phyloP scores from a whole-genome alignment of 2,329 filamentous ascomycete species.

The Keithomyces neogunnii region DNA sequence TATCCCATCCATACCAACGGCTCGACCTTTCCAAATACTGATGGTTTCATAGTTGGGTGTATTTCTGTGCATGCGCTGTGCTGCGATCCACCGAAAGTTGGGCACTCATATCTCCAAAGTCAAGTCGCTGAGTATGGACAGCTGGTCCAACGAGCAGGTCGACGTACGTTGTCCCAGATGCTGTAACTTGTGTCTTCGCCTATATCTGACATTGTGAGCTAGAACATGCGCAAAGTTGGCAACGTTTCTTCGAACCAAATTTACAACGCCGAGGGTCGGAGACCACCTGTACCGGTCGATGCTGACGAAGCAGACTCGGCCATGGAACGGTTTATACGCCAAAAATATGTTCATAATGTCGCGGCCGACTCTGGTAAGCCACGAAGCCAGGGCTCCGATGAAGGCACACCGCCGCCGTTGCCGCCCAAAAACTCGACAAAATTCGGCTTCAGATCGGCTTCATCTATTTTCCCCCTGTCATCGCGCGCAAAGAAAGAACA shows the following conservation, averaged over 20 bases:
- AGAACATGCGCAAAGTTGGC: constrained; percentile 93
- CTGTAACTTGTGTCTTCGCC: background rate
- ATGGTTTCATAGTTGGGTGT: constrained; percentile 64
- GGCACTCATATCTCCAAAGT: constrained; percentile 98
- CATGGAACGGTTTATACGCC: constrained; percentile 90
- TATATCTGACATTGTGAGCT: background rate
- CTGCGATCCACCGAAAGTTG: constrained; percentile 87
- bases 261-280: constrained; percentile 80
- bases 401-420: constrained; percentile 49
- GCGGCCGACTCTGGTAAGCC: constrained; percentile 28
- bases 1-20: constrained; percentile 3
- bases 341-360: constrained; percentile 72
- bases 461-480: constrained; percentile 59
- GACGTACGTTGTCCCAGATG: constrained; percentile 55
- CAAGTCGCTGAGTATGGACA: constrained; percentile 98
- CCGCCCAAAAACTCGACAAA: constrained; percentile 58
- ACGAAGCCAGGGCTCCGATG: constrained; percentile 44
- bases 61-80: constrained; percentile 97
- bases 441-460: constrained; percentile 48
- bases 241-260: constrained; percentile 79
- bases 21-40: constrained; percentile 2
- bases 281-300: constrained; percentile 79
- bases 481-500: constrained; percentile 51
- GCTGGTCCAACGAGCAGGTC: constrained; percentile 91
- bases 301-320: constrained; percentile 86